phyloP scores from a whole-genome alignment of 129 eudicot species.

The Chrysanthemum seticuspe region DNA sequence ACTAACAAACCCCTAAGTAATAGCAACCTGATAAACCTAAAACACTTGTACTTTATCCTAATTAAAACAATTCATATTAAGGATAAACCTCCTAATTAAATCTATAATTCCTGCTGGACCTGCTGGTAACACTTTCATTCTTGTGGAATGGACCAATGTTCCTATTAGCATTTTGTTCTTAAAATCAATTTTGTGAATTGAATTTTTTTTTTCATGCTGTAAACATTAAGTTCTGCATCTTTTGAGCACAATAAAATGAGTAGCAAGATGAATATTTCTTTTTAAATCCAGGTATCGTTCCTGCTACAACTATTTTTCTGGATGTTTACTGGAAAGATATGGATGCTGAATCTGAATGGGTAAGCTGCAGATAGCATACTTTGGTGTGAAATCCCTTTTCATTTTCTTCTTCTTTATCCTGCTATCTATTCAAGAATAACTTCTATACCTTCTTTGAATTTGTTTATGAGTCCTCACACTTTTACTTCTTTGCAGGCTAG shows the following conservation, averaged over 20 bases:
- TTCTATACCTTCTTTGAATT: slow-evolving; percentile 9
- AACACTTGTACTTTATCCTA: no score
- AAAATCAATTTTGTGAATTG: no score
- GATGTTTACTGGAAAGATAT: slow-evolving; percentile 92
- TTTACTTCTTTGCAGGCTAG: slow-evolving; percentile 51
- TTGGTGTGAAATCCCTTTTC: slow-evolving; percentile 12
- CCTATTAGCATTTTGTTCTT: no score
- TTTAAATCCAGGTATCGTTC: slow-evolving; percentile 68
- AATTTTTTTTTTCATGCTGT: background rate
- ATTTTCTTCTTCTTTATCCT: slow-evolving; percentile 11
- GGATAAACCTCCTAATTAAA: no score
- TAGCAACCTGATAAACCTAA: no score
- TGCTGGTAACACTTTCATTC: no score
- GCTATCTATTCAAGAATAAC: background rate
- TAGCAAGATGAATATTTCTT: slow-evolving; percentile 11
- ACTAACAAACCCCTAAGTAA: no score
- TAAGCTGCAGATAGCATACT: slow-evolving; percentile 33
- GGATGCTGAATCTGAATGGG: slow-evolving; percentile 93
- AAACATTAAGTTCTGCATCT: slow-evolving; percentile 4
- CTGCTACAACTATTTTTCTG: slow-evolving; percentile 50
- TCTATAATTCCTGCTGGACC: no score
- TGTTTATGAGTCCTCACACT: slow-evolving; percentile 9
- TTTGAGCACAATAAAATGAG: background rate
- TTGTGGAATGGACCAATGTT: no score
- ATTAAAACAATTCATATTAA: no score